These are phyloP conservation scores for Neonectria punicea DNA, from an alignment of 2,329 filamentous ascomycete species.

Conservation along the genomic window DNA sequence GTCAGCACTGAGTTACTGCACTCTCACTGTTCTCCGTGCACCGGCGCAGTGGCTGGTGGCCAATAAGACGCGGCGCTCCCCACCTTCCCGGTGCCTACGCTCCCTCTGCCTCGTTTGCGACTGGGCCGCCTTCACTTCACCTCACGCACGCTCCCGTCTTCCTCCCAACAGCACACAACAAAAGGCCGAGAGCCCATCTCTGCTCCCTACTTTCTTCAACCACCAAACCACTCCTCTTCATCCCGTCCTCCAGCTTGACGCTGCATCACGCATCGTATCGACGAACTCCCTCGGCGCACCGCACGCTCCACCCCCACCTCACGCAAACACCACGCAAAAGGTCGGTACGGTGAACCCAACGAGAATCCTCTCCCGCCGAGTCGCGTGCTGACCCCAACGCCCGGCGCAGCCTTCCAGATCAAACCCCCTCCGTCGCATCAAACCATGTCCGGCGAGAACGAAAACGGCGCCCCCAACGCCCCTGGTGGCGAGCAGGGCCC, in stretches of 20 bases:
- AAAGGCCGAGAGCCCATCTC: slow-evolving; percentile 2
- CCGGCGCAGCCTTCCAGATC: slow-evolving; percentile 10
- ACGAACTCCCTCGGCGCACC: slow-evolving; percentile 3
- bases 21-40: slow-evolving; percentile 11
- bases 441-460: slow-evolving; percentile 59
- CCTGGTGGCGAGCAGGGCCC: slow-evolving; percentile 58
- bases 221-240: neutral
- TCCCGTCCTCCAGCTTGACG: neutral
- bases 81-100: slow-evolving; percentile 33
- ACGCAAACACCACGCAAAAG: slow-evolving; percentile 15
- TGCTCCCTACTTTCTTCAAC: slow-evolving; percentile 6
- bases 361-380: neutral
- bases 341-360: slow-evolving; percentile 17
- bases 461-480: slow-evolving; percentile 62
- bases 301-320: slow-evolving; percentile 11
- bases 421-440: slow-evolving; percentile 3
- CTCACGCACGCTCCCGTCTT: slow-evolving; percentile 33
- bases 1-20: slow-evolving; percentile 9
- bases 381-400: slow-evolving; percentile 29
- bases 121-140: slow-evolving; percentile 29
- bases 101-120: slow-evolving; percentile 19
- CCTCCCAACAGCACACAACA: slow-evolving; percentile 27
- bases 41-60: slow-evolving; percentile 27
- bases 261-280: slow-evolving; percentile 3
- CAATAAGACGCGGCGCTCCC: slow-evolving; percentile 41